Evolutionary conservation across 2,329 filamentous ascomycete species (phyloP).

Genomic region (Aspergillaceae sp.): DNA sequence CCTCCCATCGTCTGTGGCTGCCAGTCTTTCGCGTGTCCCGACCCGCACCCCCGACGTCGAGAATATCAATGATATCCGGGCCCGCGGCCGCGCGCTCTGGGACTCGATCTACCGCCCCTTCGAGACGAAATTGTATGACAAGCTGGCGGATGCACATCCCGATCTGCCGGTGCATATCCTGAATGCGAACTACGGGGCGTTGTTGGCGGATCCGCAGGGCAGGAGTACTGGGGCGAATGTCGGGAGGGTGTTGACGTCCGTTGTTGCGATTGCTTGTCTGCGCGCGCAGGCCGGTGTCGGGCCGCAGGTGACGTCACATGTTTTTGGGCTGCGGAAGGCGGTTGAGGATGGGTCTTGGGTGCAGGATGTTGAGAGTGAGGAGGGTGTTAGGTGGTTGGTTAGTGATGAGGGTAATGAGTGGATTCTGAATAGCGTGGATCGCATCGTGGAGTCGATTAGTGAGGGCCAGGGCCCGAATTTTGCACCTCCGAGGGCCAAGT

Average conservation of each 20-base stretch:
- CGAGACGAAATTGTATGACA: slow-evolving; percentile 60
- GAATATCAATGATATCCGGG: slow-evolving; percentile 48
- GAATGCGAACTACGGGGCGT: slow-evolving; percentile 61
- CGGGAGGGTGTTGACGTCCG: slow-evolving; percentile 61
- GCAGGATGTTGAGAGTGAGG: slow-evolving; percentile 43
- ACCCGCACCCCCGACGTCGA: slow-evolving; percentile 46
- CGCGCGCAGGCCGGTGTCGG: slow-evolving; percentile 73
- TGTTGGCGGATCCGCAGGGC: slow-evolving; percentile 60
- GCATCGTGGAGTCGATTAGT: slow-evolving; percentile 45
- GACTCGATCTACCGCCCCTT: slow-evolving; percentile 68
- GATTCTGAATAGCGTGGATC: slow-evolving; percentile 55
- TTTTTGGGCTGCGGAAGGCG: slow-evolving; percentile 72
- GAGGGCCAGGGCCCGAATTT: slow-evolving; percentile 46
- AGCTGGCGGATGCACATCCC: slow-evolving; percentile 67
- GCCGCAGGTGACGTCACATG: slow-evolving; percentile 71
- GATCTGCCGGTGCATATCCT: slow-evolving; percentile 76
- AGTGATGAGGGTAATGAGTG: slow-evolving; percentile 57
- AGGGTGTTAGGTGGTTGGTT: slow-evolving; percentile 53
- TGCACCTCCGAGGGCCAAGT: slow-evolving; percentile 40
- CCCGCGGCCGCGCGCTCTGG: slow-evolving; percentile 61
- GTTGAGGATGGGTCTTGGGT: slow-evolving; percentile 57
- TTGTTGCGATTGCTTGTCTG: slow-evolving; percentile 66
- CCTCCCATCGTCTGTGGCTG: slow-evolving; percentile 50
- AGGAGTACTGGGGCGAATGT: slow-evolving; percentile 44
- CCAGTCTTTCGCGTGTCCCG: slow-evolving; percentile 47